Conservation (phyloP, 768 basidiomycete genomes). For the Sarcodon sp. region DNA sequence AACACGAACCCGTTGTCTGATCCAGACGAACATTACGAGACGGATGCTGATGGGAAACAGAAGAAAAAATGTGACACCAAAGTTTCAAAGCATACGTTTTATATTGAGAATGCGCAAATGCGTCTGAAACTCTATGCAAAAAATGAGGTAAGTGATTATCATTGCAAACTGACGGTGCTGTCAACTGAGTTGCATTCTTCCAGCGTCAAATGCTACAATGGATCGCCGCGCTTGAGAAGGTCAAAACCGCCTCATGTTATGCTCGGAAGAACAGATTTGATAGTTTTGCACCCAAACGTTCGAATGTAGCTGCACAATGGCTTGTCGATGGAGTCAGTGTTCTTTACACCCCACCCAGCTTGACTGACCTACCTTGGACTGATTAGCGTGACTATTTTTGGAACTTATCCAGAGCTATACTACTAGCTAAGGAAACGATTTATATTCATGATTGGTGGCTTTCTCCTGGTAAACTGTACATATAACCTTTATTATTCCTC, state of each 20-base stretch:
- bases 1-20: slow-evolving; percentile 45
- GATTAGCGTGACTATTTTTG: slow-evolving; percentile 91
- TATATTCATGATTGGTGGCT: slow-evolving; percentile 99
- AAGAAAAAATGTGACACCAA: slow-evolving; percentile 38
- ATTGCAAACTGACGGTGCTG: not conserved
- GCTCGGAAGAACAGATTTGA: slow-evolving; percentile 77
- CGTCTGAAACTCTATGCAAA: slow-evolving; percentile 76
- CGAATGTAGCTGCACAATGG: slow-evolving; percentile 95
- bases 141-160: slow-evolving; percentile 49
- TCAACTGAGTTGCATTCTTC: slow-evolving; percentile 1
- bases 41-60: slow-evolving; percentile 23
- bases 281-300: slow-evolving; percentile 85
- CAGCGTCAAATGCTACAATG: slow-evolving; percentile 96
- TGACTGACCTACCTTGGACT: slow-evolving; percentile 1
- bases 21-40: slow-evolving; percentile 13
- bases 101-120: slow-evolving; percentile 85
- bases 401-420: slow-evolving; percentile 87
- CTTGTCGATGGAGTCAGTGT: slow-evolving; percentile 84
- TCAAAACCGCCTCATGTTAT: slow-evolving; percentile 67
- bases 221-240: slow-evolving; percentile 82
- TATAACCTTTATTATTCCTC: not conserved
- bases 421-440: slow-evolving; percentile 77
- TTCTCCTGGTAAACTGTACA: slow-evolving; percentile 49
- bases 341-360: not conserved
- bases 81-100: slow-evolving; percentile 91